Percentiles rank a stretch among this genome's conserved stretches.
Conservation (phyloP, 345 rosid species). For the Mercurialis annua region DNA sequence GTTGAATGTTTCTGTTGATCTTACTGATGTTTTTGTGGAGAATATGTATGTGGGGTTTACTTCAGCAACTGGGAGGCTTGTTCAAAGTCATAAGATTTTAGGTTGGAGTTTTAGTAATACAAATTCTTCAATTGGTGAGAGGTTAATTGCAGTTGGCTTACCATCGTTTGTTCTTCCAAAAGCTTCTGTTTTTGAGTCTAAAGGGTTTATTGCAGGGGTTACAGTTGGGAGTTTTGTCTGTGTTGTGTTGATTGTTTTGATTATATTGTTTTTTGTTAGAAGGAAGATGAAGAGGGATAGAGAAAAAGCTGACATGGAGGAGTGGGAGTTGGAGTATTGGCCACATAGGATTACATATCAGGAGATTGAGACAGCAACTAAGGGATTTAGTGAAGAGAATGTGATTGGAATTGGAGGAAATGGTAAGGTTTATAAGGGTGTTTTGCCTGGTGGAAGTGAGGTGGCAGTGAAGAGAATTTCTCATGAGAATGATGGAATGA, state of each 20-base stretch:
- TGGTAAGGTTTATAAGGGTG: constrained; percentile 75
- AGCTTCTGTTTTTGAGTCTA: constrained; percentile 33
- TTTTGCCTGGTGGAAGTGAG: constrained; percentile 51
- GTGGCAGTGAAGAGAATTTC: constrained; percentile 72
- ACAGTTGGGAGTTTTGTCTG: constrained; percentile 36
- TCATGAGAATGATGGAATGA: constrained; percentile 62
- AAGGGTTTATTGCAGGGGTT: constrained; percentile 50
- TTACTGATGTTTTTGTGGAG: constrained; percentile 55
- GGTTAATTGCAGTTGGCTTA: constrained; percentile 54
- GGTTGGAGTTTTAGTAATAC: constrained; percentile 78
- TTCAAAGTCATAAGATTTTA: constrained; percentile 60
- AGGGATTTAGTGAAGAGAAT: constrained; percentile 57
- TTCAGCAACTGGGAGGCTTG: constrained; percentile 55
- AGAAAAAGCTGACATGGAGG: constrained; percentile 65
- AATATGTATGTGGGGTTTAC: constrained; percentile 79
- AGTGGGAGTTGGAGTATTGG: constrained; percentile 93
- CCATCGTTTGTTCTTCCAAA: constrained; percentile 65
- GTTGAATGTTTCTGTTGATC: constrained; percentile 41
- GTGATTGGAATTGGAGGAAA: constrained; percentile 75
- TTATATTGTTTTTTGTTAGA: constrained; percentile 36
- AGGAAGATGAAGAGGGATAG: constrained; percentile 42
- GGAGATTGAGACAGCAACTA: constrained; percentile 59
- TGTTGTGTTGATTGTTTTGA: constrained; percentile 26
- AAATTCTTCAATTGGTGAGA: constrained; percentile 46
- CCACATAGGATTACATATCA: constrained; percentile 59